Conservation (phyloP, 306 rosid species). For the Prunus mume region DNA sequence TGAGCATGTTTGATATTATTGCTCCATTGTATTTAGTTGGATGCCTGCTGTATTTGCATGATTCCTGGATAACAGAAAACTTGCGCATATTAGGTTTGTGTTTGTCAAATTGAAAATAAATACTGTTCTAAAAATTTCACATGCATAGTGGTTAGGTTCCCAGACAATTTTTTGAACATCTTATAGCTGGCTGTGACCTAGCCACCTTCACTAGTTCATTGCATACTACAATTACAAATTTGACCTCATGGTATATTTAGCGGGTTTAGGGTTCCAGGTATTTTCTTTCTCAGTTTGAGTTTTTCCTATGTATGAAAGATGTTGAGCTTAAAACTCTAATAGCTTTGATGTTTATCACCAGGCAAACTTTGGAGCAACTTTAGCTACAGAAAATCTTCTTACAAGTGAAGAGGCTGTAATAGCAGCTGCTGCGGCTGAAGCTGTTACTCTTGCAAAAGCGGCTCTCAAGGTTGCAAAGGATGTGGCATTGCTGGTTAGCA, state of each 20-base stretch:
- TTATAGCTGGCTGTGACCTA: not conserved
- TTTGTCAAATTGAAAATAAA: not conserved
- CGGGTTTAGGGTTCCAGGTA: not conserved
- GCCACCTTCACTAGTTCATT: not conserved
- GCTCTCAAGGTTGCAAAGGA: conserved; percentile 85
- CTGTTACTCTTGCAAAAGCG: conserved; percentile 87
- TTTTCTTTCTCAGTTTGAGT: not conserved
- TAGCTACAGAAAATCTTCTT: conserved; percentile 67
- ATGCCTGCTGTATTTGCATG: not conserved
- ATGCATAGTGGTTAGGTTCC: conserved; percentile 2
- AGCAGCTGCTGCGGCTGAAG: conserved; percentile 92
- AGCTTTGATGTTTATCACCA: conserved; percentile 31
- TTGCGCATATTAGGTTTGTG: not conserved
- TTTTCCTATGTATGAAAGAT: not conserved
- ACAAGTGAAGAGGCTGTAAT: conserved; percentile 79
- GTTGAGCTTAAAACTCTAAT: conserved; percentile 15
- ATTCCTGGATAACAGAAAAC: not conserved
- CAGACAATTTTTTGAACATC: not conserved
- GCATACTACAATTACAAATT: not conserved
- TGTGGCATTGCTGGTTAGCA: conserved; percentile 54
- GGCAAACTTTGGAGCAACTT: conserved; percentile 57
- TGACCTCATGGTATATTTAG: not conserved
- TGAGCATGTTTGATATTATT: not conserved
- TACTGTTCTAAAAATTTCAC: not conserved
- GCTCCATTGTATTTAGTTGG: not conserved